Evolutionary conservation across 2,329 filamentous ascomycete species (phyloP), one percentile per base, ranked within the genome.

Genomic region (Xylaria sp.): DNA sequence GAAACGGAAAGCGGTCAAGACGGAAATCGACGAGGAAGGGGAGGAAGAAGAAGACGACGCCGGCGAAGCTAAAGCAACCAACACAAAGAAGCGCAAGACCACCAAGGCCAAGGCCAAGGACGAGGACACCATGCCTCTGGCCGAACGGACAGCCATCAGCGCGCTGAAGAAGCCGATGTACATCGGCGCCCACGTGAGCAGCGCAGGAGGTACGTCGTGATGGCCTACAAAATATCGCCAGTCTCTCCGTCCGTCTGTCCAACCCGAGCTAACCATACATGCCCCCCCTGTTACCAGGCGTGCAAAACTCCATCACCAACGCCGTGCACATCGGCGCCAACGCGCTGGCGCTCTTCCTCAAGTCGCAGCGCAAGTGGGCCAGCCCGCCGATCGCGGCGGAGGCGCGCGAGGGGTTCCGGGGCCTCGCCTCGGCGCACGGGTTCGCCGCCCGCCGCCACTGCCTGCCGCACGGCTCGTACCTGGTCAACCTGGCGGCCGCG

Each of bases 281-380:
- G 40, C 39, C 54, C 40, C 52, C 55, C 38, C n/a, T n/a, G n/a
- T n/a, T n/a, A n/a, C n/a, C 63, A 92, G 90, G 92, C 48, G 90
- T 97, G 0, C 92, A 97, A 52, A 97, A 97, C 71, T 83, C 92
- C 0, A 81, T 97, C 54, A 77, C 80, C 19, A 96, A 96, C 64
- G 84, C 89, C 41, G 69, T 87, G 1, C 83, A 91, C 45, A 92
- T 96, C 60, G 92, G 92, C 48, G 92, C 89, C 59, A 99, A 97
- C 70, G 86, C 92, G 8, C 96, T 97, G 64, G 94, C 94, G 3
- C 79, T 97, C 18, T 99, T 99, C 75, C 81, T 99, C 63, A 97
- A 97, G 71, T 96, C 91, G 0, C 94, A 99, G 72, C 87, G 92
- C 50, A 97, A 96, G 77, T 99, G 94, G 94, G 81, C 84, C 22